These are phyloP conservation scores for Leucogyrophana mollusca DNA, from an alignment of 768 basidiomycete species.

Conservation along the genomic window DNA sequence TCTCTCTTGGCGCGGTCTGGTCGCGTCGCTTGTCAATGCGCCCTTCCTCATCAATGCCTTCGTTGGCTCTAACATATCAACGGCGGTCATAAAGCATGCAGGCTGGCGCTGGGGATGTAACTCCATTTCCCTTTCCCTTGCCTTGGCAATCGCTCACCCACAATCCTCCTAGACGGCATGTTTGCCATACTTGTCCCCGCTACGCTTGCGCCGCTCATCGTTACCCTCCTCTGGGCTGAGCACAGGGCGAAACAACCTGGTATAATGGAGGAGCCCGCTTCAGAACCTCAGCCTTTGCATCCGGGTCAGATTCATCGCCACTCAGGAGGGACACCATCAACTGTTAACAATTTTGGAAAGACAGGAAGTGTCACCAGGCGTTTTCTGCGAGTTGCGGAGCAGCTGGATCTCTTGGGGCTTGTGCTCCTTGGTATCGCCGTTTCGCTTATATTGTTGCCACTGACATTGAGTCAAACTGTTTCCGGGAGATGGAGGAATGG, in stretches of 20 bases:
- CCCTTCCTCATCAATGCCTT: conserved; percentile 66
- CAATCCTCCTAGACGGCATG: conserved; percentile 45
- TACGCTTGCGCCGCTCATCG: conserved; percentile 49
- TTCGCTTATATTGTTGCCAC: conserved; percentile 52
- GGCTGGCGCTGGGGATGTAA: conserved; percentile 73
- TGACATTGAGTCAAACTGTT: conserved; percentile 43
- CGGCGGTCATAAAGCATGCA: conserved; percentile 38
- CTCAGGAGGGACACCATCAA: not conserved
- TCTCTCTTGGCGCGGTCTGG: conserved; percentile 54
- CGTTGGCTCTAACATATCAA: conserved; percentile 59
- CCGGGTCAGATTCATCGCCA: not conserved
- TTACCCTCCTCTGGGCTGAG: conserved; percentile 56
- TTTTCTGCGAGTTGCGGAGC: conserved; percentile 21
- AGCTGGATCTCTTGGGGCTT: conserved; percentile 53
- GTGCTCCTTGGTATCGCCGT: conserved; percentile 47
- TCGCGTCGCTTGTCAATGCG: conserved; percentile 42
- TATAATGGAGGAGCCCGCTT: conserved; percentile 15
- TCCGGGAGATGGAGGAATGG: conserved; percentile 45
- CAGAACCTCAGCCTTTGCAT: not conserved
- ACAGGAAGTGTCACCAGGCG: not conserved
- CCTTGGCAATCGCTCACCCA: too few species aligned
- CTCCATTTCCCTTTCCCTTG: conserved; percentile 24
- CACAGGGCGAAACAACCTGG: conserved; percentile 41
- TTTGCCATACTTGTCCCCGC: conserved; percentile 58
- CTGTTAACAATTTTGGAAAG: not conserved